Base-by-base conservation (phyloP, 1,284 basidiomycete genomes). In the Ceratobasidium sp. region DNA sequence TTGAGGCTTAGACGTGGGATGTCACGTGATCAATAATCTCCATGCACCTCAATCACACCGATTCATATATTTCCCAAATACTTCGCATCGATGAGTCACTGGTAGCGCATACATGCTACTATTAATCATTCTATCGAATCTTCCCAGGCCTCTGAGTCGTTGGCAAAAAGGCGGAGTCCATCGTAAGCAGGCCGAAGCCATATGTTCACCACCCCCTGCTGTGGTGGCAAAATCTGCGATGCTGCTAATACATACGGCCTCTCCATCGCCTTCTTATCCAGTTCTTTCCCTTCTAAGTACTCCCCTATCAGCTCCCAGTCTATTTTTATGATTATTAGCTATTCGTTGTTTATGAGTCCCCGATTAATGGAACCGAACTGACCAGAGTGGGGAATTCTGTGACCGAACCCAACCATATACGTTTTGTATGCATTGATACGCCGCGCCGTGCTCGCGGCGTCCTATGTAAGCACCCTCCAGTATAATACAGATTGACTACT, bases 151-250 rank as follows among this genome's bases (percentile, higher is more conserved):
- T 55, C 53, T 47, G 49, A 45, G 4, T 32, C 25, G 25, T 68
- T 56, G 0, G 52, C 65, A 40, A 55, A 68, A 5, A 90, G 78
- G 35, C 83, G 80, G 69, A 91, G 76, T 1, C 89, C 90, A 74
- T 91, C 89, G 75, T 86, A 86, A n/a, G 86, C 86, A 17, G 89
- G 89, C 40, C 89, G 79, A 2, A 90, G 75, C 88, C 89, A 91
- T 12, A 83, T 75, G 1, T 74, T 72, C 68, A 81, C 74, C 17
- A 84, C 87, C 25, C 62, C 64, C 34, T 56, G 32, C 20, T 22
- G 15, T 31, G 40, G 34, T 20, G 43, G 65, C 17, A 74, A 56
- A 20, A 71, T 43, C 34, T 55, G 49, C 32, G 69, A 40, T 1
- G 69, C 70, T 22, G 32, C 42, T n/a, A 25, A 20, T 7, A 68